A percentile compares a stretch with the other conserved stretches of the same genome.
These are phyloP conservation scores for Hymenotorrendiella dingleyae DNA, from an alignment of 2,329 filamentous ascomycete species.

Conservation along the genomic window DNA sequence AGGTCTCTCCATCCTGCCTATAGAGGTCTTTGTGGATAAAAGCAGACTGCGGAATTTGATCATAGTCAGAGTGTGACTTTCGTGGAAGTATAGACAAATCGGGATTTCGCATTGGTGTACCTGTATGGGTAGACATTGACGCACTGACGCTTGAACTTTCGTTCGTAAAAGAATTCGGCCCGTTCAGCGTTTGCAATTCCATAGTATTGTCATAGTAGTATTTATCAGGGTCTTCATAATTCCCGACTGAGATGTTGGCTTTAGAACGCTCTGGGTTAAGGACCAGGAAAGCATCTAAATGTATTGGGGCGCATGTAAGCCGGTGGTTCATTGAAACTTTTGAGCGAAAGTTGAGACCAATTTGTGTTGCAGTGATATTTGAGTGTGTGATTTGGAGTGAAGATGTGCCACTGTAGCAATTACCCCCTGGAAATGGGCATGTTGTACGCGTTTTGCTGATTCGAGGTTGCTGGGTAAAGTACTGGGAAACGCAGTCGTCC, in stretches of 20 bases:
- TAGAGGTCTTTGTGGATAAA: neutral
- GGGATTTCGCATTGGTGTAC: neutral
- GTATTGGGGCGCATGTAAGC: neutral
- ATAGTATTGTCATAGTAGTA: neutral
- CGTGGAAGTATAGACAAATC: neutral
- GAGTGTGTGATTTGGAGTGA: neutral
- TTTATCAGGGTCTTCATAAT: neutral
- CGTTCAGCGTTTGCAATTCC: neutral
- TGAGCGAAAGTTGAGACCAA: neutral
- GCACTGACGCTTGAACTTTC: neutral
- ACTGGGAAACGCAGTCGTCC: neutral
- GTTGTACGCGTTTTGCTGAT: neutral
- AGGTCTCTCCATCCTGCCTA: neutral
- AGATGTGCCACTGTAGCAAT: too few relatives aligned
- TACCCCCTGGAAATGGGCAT: too few relatives aligned
- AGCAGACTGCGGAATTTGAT: neutral
- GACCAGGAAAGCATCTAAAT: neutral
- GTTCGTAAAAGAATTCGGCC: neutral
- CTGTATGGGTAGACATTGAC: too few relatives aligned
- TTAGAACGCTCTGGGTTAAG: neutral
- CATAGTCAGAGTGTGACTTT: neutral
- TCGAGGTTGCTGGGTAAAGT: neutral
- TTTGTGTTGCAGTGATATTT: neutral
- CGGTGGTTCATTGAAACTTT: neutral
- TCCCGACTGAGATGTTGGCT: neutral